phyloP scores from a whole-genome alignment of 2,329 filamentous ascomycete species.

The Fusarium xylarioides region DNA sequence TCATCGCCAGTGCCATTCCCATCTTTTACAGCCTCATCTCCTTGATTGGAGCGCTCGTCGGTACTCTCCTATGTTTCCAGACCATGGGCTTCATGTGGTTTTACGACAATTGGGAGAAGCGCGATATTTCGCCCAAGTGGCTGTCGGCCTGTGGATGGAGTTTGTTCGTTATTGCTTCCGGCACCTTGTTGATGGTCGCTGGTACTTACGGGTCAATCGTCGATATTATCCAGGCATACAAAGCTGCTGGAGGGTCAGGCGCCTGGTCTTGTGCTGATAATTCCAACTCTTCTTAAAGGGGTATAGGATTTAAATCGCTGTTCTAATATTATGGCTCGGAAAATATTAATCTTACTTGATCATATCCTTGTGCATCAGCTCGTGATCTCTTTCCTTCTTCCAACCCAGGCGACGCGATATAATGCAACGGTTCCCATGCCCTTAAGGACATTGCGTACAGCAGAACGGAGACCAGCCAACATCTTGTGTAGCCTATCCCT shows the following conservation, averaged over 20 bases:
- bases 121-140: background rate
- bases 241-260: conserved; percentile 46
- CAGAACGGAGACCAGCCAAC: too few species aligned
- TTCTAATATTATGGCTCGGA: too few species aligned
- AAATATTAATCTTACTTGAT: background rate
- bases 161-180: conserved; percentile 23
- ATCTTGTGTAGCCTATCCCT: background rate
- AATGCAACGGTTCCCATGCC: too few species aligned
- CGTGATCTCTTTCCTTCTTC: too few species aligned
- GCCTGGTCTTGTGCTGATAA: conserved; percentile 56
- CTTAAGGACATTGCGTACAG: too few species aligned
- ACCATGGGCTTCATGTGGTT: conserved; percentile 45
- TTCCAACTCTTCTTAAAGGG: conserved; percentile 43
- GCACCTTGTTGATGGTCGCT: conserved; percentile 53
- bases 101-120: conserved; percentile 41
- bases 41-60: conserved; percentile 41
- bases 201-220: conserved; percentile 57
- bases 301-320: accelerated
- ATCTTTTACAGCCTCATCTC: conserved; percentile 44
- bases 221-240: conserved; percentile 47
- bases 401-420: background rate
- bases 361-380: background rate
- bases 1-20: conserved; percentile 36
- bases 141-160: conserved; percentile 6
- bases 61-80: conserved; percentile 44